Percentiles rank a stretch among this genome's conserved stretches.
These are phyloP conservation scores for Aspergillus proliferans DNA, from an alignment of 2,329 filamentous ascomycete genomes.

Conservation along the genomic window DNA sequence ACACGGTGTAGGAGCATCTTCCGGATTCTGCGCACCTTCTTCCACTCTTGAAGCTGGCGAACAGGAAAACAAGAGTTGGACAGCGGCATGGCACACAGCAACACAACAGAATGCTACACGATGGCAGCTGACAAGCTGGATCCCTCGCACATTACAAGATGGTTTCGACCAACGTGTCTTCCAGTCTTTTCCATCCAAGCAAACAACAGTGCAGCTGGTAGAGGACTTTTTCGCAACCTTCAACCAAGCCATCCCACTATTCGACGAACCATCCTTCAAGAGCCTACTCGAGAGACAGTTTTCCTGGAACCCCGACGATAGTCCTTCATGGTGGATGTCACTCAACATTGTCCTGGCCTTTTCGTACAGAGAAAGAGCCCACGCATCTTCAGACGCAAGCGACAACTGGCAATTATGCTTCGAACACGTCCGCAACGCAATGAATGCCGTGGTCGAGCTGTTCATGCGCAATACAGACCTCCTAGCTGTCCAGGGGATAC, in stretches of 20 bases:
- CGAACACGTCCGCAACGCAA: slow-evolving; percentile 14
- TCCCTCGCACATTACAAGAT: slow-evolving; percentile 11
- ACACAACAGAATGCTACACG: slow-evolving; percentile 2
- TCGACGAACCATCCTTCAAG: slow-evolving; percentile 6
- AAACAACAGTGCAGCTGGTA: slow-evolving; percentile 5
- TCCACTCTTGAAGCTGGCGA: not conserved
- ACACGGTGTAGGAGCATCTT: slow-evolving; percentile 10
- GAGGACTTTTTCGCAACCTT: slow-evolving; percentile 8
- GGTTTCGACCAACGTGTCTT: slow-evolving; percentile 6
- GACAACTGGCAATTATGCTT: slow-evolving; percentile 13
- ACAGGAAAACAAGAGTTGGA: slow-evolving; percentile 2
- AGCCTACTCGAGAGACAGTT: slow-evolving; percentile 10
- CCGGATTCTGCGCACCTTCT: slow-evolving; percentile 7
- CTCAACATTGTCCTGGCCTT: slow-evolving; percentile 17
- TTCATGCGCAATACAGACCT: slow-evolving; percentile 14
- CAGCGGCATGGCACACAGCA: slow-evolving; percentile 1
- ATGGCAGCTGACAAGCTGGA: slow-evolving; percentile 11
- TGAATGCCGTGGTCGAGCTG: slow-evolving; percentile 13
- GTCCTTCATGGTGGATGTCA: slow-evolving; percentile 13
- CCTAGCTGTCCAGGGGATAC: slow-evolving; percentile 12
- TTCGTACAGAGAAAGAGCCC: slow-evolving; percentile 11
- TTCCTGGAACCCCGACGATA: slow-evolving; percentile 15
- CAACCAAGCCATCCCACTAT: slow-evolving; percentile 11
- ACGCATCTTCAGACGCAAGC: slow-evolving; percentile 1
- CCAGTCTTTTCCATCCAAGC: slow-evolving; percentile 7